Evolutionary conservation across 2,329 filamentous ascomycete genomes (phyloP).

Genomic region (Clathrospora elynae): DNA sequence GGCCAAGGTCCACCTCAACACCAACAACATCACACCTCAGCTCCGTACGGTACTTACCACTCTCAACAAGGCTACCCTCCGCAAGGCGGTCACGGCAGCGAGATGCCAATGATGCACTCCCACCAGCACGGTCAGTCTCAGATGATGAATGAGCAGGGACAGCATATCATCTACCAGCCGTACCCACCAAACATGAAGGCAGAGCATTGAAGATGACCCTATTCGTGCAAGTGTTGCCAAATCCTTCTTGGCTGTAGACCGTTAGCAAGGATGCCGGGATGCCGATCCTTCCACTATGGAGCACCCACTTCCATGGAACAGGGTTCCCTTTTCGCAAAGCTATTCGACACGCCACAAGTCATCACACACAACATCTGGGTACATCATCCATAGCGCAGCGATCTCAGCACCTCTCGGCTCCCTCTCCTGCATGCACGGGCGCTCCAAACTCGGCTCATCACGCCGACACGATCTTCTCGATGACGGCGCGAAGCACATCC

Average conservation of each 20-base stretch:
- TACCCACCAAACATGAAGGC: conserved; percentile 49
- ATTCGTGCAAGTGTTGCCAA: conserved; percentile 10
- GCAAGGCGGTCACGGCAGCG: conserved; percentile 41
- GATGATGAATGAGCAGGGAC: conserved; percentile 49
- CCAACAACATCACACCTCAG: conserved; percentile 36
- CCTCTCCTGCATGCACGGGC: conserved; percentile 5
- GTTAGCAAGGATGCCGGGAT: conserved; percentile 9
- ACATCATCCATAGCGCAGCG: too few species aligned
- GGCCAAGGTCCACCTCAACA: conserved; percentile 31
- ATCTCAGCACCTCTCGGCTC: too few species aligned
- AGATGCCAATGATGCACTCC: conserved; percentile 48
- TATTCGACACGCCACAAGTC: neutral
- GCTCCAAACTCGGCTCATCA: neutral
- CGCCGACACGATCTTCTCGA: too few species aligned
- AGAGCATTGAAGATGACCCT: conserved; percentile 38
- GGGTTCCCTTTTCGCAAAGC: too few species aligned
- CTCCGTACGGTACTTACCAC: conserved; percentile 37
- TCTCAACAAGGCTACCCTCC: conserved; percentile 43
- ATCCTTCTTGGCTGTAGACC: conserved; percentile 14
- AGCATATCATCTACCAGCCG: conserved; percentile 47
- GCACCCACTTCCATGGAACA: conserved; percentile 3
- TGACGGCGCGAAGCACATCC: neutral
- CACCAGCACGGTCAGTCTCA: conserved; percentile 40
- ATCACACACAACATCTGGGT: neutral
- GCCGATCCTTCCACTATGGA: conserved; percentile 3